phyloP scores from a whole-genome alignment of 495 filamentous ascomycete species.

The Xylaria flabelliformis region DNA sequence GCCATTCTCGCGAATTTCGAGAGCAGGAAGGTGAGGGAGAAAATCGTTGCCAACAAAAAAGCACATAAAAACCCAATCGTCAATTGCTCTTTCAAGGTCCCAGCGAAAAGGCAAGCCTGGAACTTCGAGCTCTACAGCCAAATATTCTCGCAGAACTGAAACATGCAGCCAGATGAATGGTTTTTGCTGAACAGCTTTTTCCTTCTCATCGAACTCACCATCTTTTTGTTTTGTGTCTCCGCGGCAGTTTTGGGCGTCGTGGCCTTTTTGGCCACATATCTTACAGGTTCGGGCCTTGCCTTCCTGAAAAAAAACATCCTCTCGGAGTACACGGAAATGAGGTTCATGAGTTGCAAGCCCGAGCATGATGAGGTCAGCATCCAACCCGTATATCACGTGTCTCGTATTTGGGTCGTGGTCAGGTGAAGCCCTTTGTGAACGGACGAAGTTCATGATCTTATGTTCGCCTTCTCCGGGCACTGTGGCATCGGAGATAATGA shows the following conservation, averaged over 20 bases:
- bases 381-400: slow-evolving; percentile 94
- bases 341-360: slow-evolving; percentile 97
- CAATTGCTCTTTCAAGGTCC: slow-evolving; percentile 93
- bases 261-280: slow-evolving; percentile 89
- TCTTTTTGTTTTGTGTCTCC: slow-evolving; percentile 84
- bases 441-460: slow-evolving; percentile 99
- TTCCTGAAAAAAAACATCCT: slow-evolving; percentile 95
- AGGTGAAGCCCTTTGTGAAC: slow-evolving; percentile 87
- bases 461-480: slow-evolving; percentile 98
- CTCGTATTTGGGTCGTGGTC: slow-evolving; percentile 95
- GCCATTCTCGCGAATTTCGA: slow-evolving; percentile 96
- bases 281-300: slow-evolving; percentile 79
- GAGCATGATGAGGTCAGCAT: slow-evolving; percentile 99
- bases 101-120: slow-evolving; percentile 76
- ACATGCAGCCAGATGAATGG: slow-evolving; percentile 99
- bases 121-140: slow-evolving; percentile 85
- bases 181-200: slow-evolving; percentile 69
- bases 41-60: slow-evolving; percentile 99
- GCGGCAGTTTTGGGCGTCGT: slow-evolving; percentile 81
- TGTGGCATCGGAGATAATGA: slow-evolving; percentile 97
- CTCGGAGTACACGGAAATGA: slow-evolving; percentile 94
- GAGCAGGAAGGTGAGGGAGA: slow-evolving; percentile 91
- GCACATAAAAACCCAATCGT: slow-evolving; percentile 99
- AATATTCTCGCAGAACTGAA: slow-evolving; percentile 87
- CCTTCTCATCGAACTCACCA: slow-evolving; percentile 86